Evolutionary conservation across 139 green algal genomes (phyloP), one percentile per base, ranked within the genome.

Genomic region (Micractinium conductrix): DNA sequence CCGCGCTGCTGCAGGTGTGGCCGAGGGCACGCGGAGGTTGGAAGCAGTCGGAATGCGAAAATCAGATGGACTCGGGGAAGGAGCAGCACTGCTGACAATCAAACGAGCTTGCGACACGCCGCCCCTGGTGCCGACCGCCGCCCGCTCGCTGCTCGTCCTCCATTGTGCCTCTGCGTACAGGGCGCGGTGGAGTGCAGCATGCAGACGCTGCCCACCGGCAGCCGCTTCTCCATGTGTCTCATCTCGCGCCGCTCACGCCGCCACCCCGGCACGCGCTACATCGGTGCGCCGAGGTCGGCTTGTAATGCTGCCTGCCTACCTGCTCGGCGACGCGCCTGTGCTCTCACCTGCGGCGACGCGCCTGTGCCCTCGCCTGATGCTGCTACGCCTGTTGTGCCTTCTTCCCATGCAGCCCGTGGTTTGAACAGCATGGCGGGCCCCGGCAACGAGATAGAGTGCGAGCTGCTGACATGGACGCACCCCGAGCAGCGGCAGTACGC

Each of bases 391-490:
- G 33, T 14, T 26, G n/a, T n/a, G n/a, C n/a, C n/a, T n/a, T n/a
- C n/a, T 21, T 4, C 24, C 5, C 8, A 3, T 71, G 75, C 75
- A 81, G 96, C 97, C 28, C 89, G 95, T 26, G 97, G 97, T 2
- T 89, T 99, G 26, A 99, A 99, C 84, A 89, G 92, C 33, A 80
- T 89, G 26, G 92, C 91, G 0, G 93, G 94, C 30, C 94, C 97
- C 4, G 97, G 96, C 67, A 99, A 99, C 86, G 97, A 99, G 91
- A 95, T 99, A 26, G 97, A 99, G 91, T 96, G 93, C 50, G 97
- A 99, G 86, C 95, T 98, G 86, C 81, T 99, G 28, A 85, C 96
- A 1, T 98, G 95, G 95, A 84, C 70, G 30, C 44, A 45, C 28
- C 78, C 19, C 8, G 43, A 44, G 42, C 80, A 85, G 45, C 67